A percentile compares a stretch with the other conserved stretches of the same genome.
Conservation (phyloP, 208 protist genomes). For the Trypanosoma boissoni region DNA sequence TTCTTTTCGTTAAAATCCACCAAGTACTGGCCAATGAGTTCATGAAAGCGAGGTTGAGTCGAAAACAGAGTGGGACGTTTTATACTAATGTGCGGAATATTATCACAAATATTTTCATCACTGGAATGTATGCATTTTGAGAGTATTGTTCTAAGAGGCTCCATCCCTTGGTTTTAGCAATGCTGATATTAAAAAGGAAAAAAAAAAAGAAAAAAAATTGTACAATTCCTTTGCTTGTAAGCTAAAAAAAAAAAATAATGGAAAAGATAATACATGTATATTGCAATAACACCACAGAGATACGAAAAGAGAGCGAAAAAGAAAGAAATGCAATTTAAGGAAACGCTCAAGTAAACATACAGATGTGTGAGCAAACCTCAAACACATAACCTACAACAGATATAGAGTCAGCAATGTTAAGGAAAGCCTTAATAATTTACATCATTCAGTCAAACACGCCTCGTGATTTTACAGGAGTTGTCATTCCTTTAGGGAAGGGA, state of each 20-base stretch:
- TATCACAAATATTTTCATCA: background rate
- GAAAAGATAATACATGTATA: background rate
- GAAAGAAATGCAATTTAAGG: constrained; percentile 2
- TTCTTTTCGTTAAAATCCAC: constrained; percentile 1
- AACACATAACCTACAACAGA: too few species aligned
- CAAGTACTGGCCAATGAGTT: constrained; percentile 2
- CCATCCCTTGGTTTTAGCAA: too few species aligned
- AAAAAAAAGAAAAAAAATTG: constrained; percentile 5
- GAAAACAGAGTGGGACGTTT: background rate
- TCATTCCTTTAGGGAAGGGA: background rate
- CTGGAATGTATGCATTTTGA: too few species aligned
- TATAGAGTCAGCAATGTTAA: too few species aligned
- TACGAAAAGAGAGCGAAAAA: constrained; percentile 1
- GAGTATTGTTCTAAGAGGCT: too few species aligned
- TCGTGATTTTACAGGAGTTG: too few species aligned
- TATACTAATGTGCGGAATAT: constrained; percentile 9
- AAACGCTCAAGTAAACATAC: constrained; percentile 7
- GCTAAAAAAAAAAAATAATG: background rate
- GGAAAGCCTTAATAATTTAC: too few species aligned
- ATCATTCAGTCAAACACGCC: too few species aligned
- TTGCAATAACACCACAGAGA: background rate
- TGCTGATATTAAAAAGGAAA: constrained; percentile 4
- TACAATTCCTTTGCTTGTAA: too few species aligned
- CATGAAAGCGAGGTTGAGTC: background rate
- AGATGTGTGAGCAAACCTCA: too few species aligned